Conservation (phyloP, 2,329 filamentous ascomycete genomes). For the Mariannaea sp. region DNA sequence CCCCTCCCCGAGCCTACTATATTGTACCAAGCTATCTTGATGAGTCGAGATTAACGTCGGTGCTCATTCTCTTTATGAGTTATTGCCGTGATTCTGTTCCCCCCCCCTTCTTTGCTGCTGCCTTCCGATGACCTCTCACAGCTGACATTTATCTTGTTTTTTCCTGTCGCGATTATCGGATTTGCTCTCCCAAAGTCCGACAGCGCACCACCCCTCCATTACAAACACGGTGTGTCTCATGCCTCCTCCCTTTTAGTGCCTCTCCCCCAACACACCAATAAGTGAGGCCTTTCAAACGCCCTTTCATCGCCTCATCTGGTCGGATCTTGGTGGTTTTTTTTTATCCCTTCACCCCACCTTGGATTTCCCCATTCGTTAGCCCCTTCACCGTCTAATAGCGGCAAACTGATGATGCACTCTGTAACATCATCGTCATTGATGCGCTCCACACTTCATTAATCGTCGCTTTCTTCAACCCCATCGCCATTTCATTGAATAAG, state of each 20-base stretch:
- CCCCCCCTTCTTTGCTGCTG: no score
- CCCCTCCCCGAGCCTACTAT: conserved; percentile 3
- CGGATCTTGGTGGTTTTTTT: conserved; percentile 32
- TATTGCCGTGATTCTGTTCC: neutral
- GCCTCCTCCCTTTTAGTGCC: conserved; percentile 15
- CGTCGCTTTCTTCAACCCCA: conserved; percentile 13
- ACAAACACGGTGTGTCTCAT: conserved; percentile 11
- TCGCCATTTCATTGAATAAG: conserved; percentile 9
- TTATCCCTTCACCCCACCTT: conserved; percentile 17
- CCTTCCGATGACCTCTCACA: no score
- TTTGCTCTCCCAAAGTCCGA: conserved; percentile 1
- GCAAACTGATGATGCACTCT: conserved; percentile 13
- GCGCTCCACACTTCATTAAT: conserved; percentile 16
- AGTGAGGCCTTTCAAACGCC: conserved; percentile 30
- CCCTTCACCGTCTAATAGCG: conserved; percentile 5
- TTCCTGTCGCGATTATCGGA: conserved; percentile 2
- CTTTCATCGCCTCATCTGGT: conserved; percentile 19
- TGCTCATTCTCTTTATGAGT: conserved; percentile 1
- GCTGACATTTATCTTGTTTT: no score
- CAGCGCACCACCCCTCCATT: conserved; percentile 25
- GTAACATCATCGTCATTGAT: conserved; percentile 12
- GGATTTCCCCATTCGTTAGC: conserved; percentile 27
- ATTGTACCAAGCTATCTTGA: conserved; percentile 1
- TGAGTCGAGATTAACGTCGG: conserved; percentile 14
- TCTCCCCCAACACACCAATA: conserved; percentile 11